phyloP scores from a whole-genome alignment of 1,284 basidiomycete species.

The Rhodofomes roseus region DNA sequence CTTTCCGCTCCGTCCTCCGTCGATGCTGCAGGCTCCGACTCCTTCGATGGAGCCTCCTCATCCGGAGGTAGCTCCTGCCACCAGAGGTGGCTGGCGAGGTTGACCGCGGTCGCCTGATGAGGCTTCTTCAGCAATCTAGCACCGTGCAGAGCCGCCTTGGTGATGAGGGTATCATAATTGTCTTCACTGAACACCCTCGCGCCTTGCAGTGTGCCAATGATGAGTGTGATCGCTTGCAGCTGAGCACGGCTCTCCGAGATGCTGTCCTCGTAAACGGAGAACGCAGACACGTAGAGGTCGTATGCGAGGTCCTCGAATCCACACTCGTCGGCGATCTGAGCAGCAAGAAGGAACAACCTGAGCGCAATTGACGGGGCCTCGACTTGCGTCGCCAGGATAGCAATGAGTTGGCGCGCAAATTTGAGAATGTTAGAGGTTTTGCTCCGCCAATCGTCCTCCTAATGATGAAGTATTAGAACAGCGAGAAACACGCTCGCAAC shows the following conservation, averaged over 20 bases:
- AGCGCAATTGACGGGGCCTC: conserved; percentile 88
- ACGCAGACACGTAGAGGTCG: conserved; percentile 94
- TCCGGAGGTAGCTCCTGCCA: conserved; percentile 73
- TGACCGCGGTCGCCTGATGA: conserved; percentile 92
- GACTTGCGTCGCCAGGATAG: conserved; percentile 86
- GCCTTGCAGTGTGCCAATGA: conserved; percentile 84
- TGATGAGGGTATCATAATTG: conserved; percentile 94
- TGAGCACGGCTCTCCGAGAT: conserved; percentile 92
- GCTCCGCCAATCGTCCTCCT: conserved; percentile 83
- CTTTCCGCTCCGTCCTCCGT: conserved; percentile 42
- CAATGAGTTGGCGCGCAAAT: conserved; percentile 88
- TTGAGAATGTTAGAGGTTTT: conserved; percentile 85
- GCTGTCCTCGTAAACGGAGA: conserved; percentile 93
- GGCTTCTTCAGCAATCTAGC: conserved; percentile 94
- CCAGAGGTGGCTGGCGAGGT: conserved; percentile 92
- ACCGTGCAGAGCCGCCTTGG: conserved; percentile 92
- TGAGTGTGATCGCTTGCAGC: conserved; percentile 88
- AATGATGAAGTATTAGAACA: background rate
- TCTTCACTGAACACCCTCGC: conserved; percentile 85
- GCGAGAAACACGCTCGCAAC: background rate
- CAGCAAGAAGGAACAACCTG: conserved; percentile 89
- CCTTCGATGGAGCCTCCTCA: conserved; percentile 29
- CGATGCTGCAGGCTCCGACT: conserved; percentile 33
- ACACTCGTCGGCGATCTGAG: conserved; percentile 89
- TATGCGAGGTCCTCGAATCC: conserved; percentile 93